Percentiles rank a stretch among this genome's conserved stretches.
Evolutionary conservation across 495 filamentous ascomycete species (phyloP).

Genomic region (Podospora appendiculata): DNA sequence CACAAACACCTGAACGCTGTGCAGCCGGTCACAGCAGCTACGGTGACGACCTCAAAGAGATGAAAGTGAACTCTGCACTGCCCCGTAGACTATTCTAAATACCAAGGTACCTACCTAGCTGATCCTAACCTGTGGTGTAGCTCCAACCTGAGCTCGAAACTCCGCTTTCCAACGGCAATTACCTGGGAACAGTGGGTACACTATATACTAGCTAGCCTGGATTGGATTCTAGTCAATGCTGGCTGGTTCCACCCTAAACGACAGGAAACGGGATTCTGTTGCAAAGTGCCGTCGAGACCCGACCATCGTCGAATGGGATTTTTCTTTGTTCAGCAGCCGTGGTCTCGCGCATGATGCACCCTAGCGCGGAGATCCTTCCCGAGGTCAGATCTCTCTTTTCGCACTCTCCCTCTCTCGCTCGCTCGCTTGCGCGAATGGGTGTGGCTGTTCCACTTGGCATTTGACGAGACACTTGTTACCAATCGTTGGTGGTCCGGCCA

Average conservation of each 20-base stretch:
- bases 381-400: not conserved
- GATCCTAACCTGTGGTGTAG: too few species aligned
- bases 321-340: not conserved
- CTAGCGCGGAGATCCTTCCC: not conserved
- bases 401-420: not conserved
- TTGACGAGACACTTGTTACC: not conserved
- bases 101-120: too few species aligned
- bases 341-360: not conserved
- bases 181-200: too few species aligned
- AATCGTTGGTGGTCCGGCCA: not conserved
- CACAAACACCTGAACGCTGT: too few species aligned
- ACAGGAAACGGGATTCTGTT: too few species aligned
- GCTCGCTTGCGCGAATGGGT: not conserved
- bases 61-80: too few species aligned
- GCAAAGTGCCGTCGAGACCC: not conserved
- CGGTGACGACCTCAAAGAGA: too few species aligned
- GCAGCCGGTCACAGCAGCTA: too few species aligned
- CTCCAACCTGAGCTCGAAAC: too few species aligned
- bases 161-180: too few species aligned
- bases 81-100: too few species aligned
- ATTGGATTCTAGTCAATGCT: not conserved
- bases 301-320: not conserved
- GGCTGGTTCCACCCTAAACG: not conserved
- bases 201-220: not conserved
- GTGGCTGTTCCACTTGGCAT: not conserved